Conservation (phyloP, 495 filamentous ascomycete genomes). For the Chaetomium tenue region DNA sequence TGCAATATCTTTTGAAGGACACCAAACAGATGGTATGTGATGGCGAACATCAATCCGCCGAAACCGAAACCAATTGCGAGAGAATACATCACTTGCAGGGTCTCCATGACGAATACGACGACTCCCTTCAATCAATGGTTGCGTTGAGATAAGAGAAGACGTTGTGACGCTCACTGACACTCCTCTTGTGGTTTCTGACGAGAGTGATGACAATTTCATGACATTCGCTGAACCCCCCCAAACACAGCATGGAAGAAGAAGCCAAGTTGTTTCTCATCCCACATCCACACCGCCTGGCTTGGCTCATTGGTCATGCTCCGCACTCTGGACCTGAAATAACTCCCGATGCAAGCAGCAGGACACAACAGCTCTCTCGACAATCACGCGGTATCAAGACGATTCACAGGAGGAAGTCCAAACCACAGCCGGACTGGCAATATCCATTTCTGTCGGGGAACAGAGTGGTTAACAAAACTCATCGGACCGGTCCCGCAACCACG, state of each 20-base stretch:
- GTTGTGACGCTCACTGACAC: no score
- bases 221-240: neutral
- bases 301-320: neutral
- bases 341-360: no score
- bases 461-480: no score
- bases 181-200: no score
- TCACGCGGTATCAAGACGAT: no score
- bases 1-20: slow-evolving; percentile 1
- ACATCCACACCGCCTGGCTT: neutral
- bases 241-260: neutral
- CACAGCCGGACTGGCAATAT: neutral
- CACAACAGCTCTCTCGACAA: no score
- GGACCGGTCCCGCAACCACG: no score
- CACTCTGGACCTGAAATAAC: no score
- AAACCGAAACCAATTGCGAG: slow-evolving; percentile 19
- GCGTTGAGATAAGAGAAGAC: neutral
- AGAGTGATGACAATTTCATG: neutral
- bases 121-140: neutral
- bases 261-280: neutral
- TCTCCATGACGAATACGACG: neutral
- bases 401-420: neutral
- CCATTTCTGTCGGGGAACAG: neutral
- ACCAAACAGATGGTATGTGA: slow-evolving; percentile 15
- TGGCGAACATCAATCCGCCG: slow-evolving; percentile 19
- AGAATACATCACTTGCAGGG: slow-evolving; percentile 16